A percentile compares a stretch with the other conserved stretches of the same genome.
Evolutionary conservation across 2,329 filamentous ascomycete species (phyloP).

Genomic region (Hypoxylon sp.): DNA sequence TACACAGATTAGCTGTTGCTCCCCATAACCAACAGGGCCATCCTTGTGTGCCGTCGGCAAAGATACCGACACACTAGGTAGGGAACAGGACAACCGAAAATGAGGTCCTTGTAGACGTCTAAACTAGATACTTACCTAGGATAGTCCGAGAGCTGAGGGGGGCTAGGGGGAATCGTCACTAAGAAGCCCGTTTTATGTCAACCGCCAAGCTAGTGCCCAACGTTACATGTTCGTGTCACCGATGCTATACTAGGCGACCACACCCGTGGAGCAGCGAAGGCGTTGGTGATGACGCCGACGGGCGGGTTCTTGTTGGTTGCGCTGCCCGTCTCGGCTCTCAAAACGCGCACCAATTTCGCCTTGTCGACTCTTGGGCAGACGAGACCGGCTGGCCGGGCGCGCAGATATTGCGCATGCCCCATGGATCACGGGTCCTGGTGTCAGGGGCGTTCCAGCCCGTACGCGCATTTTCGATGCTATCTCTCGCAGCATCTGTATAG

Average conservation of each 20-base stretch:
- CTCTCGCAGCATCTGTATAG: background rate
- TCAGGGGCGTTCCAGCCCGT: slow-evolving; percentile 11
- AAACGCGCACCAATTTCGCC: slow-evolving; percentile 27
- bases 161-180: background rate
- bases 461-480: slow-evolving; percentile 19
- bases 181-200: slow-evolving; percentile 20
- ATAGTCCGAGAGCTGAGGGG: background rate
- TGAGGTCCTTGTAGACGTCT: background rate
- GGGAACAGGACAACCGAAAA: background rate
- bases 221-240: slow-evolving; percentile 28
- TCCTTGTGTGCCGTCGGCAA: slow-evolving; percentile 34
- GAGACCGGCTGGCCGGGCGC: background rate
- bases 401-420: slow-evolving; percentile 16
- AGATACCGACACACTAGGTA: slow-evolving; percentile 24
- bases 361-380: background rate
- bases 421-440: slow-evolving; percentile 9
- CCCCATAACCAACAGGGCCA: slow-evolving; percentile 7
- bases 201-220: slow-evolving; percentile 30
- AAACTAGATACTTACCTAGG: background rate
- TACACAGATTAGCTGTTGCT: no score
- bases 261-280: background rate
- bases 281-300: background rate
- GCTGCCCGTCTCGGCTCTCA: slow-evolving; percentile 27
- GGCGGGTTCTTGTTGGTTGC: background rate
- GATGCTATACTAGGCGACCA: background rate